Percentiles rank a stretch among this genome's conserved stretches.
These are phyloP conservation scores for Novymonas esmeraldas DNA, from an alignment of 208 protist species.

Conservation along the genomic window DNA sequence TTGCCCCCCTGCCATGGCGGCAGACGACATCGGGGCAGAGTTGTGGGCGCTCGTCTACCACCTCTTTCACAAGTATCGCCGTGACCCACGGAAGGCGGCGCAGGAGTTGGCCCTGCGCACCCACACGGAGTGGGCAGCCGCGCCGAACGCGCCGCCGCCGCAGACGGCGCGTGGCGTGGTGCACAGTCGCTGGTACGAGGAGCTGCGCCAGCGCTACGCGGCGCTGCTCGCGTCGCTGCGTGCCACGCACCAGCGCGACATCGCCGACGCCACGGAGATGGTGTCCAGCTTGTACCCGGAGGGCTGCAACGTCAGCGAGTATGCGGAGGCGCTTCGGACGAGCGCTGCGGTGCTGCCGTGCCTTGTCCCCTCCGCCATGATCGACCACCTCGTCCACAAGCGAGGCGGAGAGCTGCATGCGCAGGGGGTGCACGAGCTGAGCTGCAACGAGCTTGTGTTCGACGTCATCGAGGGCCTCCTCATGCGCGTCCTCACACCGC, in stretches of 20 bases:
- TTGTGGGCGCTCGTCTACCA: slow-evolving; percentile 73
- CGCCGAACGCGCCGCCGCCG: slow-evolving; percentile 4
- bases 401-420: slow-evolving; percentile 34
- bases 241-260: slow-evolving; percentile 21
- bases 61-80: slow-evolving; percentile 50
- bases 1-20: slow-evolving; percentile 3
- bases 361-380: slow-evolving; percentile 37
- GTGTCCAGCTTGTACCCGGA: slow-evolving; percentile 68
- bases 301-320: slow-evolving; percentile 69
- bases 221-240: slow-evolving; percentile 29
- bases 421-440: slow-evolving; percentile 31
- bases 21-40: slow-evolving; percentile 62
- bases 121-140: slow-evolving; percentile 7
- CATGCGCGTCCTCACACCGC: slow-evolving; percentile 46
- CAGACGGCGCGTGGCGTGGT: slow-evolving; percentile 18
- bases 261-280: slow-evolving; percentile 55
- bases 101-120: slow-evolving; percentile 63
- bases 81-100: slow-evolving; percentile 28
- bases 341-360: slow-evolving; percentile 69
- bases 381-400: slow-evolving; percentile 39
- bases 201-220: slow-evolving; percentile 46
- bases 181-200: slow-evolving; percentile 53
- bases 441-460: slow-evolving; percentile 39
- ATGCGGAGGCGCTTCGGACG: slow-evolving; percentile 68
- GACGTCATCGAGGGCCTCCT: slow-evolving; percentile 55